phyloP scores from a whole-genome alignment of 1,139 yeast species.

The Meyerozyma athensensis region DNA sequence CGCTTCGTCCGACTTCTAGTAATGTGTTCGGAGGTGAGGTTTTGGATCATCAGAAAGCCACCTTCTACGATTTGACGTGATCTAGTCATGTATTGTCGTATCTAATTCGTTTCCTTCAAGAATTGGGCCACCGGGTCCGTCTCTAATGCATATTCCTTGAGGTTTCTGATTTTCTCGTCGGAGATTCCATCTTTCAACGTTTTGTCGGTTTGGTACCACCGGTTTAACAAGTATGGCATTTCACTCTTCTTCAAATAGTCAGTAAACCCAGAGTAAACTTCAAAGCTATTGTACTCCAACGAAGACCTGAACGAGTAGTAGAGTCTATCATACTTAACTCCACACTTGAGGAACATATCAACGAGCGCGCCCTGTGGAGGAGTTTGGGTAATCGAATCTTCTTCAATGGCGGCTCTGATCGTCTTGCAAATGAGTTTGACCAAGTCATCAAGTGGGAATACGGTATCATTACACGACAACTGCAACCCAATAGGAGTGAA shows the following conservation, averaged over 20 bases:
- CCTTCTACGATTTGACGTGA: conserved; percentile 45
- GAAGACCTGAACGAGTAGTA: conserved; percentile 65
- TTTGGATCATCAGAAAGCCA: conserved; percentile 45
- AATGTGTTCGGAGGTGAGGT: conserved; percentile 33
- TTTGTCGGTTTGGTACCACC: conserved; percentile 63
- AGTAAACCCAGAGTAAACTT: conserved; percentile 43
- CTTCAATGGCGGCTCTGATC: conserved; percentile 34
- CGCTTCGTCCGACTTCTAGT: conserved; percentile 22
- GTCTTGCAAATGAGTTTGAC: conserved; percentile 52
- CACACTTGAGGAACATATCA: conserved; percentile 73
- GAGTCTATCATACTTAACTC: conserved; percentile 65
- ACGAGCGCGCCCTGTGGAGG: conserved; percentile 41
- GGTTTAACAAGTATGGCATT: conserved; percentile 57
- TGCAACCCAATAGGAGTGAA: conserved; percentile 43
- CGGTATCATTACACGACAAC: conserved; percentile 53
- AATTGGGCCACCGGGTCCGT: conserved; percentile 44
- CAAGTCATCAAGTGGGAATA: conserved; percentile 75
- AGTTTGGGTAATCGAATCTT: conserved; percentile 38
- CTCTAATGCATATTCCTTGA: conserved; percentile 36
- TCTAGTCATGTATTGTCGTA: conserved; percentile 9
- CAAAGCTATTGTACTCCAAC: conserved; percentile 58
- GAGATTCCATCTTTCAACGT: conserved; percentile 52
- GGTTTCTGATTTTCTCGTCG: conserved; percentile 29
- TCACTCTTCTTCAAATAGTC: conserved; percentile 39
- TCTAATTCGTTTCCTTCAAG: conserved; percentile 17